Conservation (phyloP, 2,329 filamentous ascomycete genomes). For the Aureobasidium mangrovei region DNA sequence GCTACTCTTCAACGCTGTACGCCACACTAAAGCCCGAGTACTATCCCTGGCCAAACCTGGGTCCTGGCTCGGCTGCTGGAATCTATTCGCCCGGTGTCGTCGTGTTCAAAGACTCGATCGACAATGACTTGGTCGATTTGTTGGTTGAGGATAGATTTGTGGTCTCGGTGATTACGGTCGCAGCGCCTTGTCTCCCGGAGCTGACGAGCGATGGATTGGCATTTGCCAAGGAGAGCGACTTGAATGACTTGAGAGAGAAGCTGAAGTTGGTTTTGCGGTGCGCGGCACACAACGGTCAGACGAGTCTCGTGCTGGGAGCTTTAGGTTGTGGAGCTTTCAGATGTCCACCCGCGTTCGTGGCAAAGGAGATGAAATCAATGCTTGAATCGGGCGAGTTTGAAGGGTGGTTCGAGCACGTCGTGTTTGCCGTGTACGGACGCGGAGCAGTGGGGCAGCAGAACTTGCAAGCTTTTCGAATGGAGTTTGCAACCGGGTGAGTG, state of each 20-base stretch:
- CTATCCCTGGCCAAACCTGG: conserved; percentile 7
- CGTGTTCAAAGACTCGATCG: conserved; percentile 5
- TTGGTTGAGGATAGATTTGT: background rate
- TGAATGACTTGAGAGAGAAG: background rate
- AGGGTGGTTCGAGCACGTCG: conserved; percentile 12
- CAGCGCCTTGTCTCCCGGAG: background rate
- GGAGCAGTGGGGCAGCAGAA: conserved; percentile 3
- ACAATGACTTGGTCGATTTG: background rate
- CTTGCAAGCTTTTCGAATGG: background rate
- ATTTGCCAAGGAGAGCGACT: background rate
- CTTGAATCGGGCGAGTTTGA: conserved; percentile 5
- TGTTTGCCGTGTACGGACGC: conserved; percentile 9
- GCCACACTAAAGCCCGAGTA: background rate
- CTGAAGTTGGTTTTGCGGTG: conserved; percentile 1
- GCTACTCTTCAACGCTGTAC: conserved; percentile 10
- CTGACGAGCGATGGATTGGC: background rate
- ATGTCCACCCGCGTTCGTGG: conserved; percentile 2
- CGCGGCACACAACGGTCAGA: background rate
- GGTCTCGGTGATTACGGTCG: conserved; percentile 7
- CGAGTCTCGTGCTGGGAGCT: background rate
- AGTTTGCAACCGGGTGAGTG: background rate
- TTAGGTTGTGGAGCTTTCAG: conserved; percentile 9
- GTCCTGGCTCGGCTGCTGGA: background rate
- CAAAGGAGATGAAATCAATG: background rate
- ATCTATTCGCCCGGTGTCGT: background rate